A percentile compares a stretch with the other conserved stretches of the same genome.
Conservation (phyloP, 352 stramenopile genomes). For the Aphanomyces euteiches region DNA sequence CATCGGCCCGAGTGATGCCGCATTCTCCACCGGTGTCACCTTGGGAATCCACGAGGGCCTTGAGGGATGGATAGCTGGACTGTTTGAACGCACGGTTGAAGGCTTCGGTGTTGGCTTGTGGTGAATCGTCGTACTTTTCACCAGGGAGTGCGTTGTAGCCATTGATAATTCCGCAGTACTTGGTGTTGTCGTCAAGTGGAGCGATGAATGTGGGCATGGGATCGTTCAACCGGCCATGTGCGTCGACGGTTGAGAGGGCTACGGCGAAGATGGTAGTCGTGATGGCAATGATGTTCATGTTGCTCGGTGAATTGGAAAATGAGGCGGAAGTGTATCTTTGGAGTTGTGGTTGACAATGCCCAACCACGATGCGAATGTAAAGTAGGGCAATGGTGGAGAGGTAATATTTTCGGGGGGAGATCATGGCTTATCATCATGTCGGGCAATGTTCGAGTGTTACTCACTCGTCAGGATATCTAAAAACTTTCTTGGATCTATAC, state of each 20-base stretch:
- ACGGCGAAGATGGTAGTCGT: neutral
- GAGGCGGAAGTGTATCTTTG: no score
- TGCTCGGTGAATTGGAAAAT: neutral
- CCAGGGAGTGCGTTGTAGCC: neutral
- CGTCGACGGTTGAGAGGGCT: neutral
- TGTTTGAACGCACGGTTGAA: constrained; percentile 3
- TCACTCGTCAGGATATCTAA: no score
- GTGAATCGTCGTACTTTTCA: neutral
- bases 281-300: neutral
- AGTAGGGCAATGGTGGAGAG: no score
- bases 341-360: no score
- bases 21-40: constrained; percentile 25
- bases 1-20: constrained; percentile 28
- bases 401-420: no score
- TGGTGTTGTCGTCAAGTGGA: neutral
- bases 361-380: no score
- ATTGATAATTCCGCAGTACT: constrained; percentile 13
- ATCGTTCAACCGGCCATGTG: neutral
- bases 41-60: constrained; percentile 3
- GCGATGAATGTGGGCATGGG: constrained; percentile 5
- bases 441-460: no score
- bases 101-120: neutral
- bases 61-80: constrained; percentile 9
- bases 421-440: no score
- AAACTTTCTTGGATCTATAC: no score